Evolutionary conservation across 2,329 filamentous ascomycete species (phyloP), one percentile per base, ranked within the genome.

Genomic region (Lachnellula hyalina): DNA sequence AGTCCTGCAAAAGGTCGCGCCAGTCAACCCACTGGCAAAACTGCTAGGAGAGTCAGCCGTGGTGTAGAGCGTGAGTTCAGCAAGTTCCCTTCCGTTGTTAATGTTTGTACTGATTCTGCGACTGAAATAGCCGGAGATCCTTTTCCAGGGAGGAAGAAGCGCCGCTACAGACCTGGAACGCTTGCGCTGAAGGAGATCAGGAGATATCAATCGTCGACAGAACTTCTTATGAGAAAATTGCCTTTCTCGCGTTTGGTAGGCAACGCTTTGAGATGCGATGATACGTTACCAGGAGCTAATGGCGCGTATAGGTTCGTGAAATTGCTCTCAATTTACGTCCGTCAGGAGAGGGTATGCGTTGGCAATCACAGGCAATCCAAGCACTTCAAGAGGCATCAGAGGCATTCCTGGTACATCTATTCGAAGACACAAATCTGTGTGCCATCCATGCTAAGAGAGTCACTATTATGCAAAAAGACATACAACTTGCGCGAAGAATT

Each of bases 401-500:
- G 75, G 93, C 93, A 5, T 97, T 96, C 73, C 80, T 97, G 64
- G 89, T 97, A 56, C 92, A 96, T 69, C 78, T 97, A n/a, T 96
- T 97, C 69, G 92, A 96, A 71, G 90, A 96, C 73, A 90, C 90
- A 62, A 96, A 97, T 75, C 81, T 97, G 42, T 96, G 93, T 75
- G 94, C 93, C 60, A 92, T 97, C 65, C 93, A 97, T 74, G 94
- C 93, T 59, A 96, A 96, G 77, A 82, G 93, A 70, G 91, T 97
- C 51, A 97, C 93, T 40, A 96, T 96, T 66, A 93, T 96, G 89
- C 91, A 94, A 73, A 96, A 96, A 76, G 94, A 97, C 73, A 96
- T 99, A 66, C 93, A 96, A 75, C 81, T 97, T 57, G 93, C 93
- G 19, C 78, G 89, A 66, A 77, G 89, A 62, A 91, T 93, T 73